These are phyloP conservation scores for Phallus indusiatus DNA, from an alignment of 768 basidiomycete genomes.

Conservation along the genomic window DNA sequence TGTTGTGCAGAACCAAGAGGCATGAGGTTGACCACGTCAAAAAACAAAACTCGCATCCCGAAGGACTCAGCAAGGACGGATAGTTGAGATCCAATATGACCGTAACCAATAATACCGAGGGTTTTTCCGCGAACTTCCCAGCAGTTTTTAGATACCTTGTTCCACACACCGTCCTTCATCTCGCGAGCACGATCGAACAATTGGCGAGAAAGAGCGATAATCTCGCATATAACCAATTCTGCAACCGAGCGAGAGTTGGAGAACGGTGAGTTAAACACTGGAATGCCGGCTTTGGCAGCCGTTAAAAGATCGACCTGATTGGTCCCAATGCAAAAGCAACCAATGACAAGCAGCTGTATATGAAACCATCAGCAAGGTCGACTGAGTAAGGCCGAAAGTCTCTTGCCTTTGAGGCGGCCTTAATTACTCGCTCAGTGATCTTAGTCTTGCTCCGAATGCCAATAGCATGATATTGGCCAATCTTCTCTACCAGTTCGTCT, in stretches of 20 bases:
- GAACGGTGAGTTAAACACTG: slow-evolving; percentile 99
- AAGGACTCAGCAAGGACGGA: slow-evolving; percentile 95
- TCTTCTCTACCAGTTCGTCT: slow-evolving; percentile 81
- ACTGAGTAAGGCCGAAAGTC: background rate
- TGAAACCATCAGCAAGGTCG: background rate
- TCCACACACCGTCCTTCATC: slow-evolving; percentile 87
- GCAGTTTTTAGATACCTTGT: slow-evolving; percentile 97
- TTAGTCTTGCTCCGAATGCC: slow-evolving; percentile 98
- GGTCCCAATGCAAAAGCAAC: slow-evolving; percentile 99
- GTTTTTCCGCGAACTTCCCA: slow-evolving; percentile 99
- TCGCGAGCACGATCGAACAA: slow-evolving; percentile 83
- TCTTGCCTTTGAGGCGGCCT: slow-evolving; percentile 74
- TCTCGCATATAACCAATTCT: slow-evolving; percentile 91
- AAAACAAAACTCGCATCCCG: slow-evolving; percentile 91
- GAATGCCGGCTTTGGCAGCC: slow-evolving; percentile 81
- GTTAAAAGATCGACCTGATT: slow-evolving; percentile 91
- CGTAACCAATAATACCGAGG: slow-evolving; percentile 95
- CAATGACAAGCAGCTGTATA: slow-evolving; percentile 80
- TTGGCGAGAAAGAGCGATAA: slow-evolving; percentile 91
- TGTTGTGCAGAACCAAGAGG: slow-evolving; percentile 91
- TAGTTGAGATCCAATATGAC: slow-evolving; percentile 95
- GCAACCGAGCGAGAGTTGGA: slow-evolving; percentile 99
- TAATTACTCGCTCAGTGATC: slow-evolving; percentile 83
- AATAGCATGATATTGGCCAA: slow-evolving; percentile 81
- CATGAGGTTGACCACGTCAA: slow-evolving; percentile 96